Base-by-base conservation (phyloP, 495 filamentous ascomycete species). In the Aspergillus egyptiacus region DNA sequence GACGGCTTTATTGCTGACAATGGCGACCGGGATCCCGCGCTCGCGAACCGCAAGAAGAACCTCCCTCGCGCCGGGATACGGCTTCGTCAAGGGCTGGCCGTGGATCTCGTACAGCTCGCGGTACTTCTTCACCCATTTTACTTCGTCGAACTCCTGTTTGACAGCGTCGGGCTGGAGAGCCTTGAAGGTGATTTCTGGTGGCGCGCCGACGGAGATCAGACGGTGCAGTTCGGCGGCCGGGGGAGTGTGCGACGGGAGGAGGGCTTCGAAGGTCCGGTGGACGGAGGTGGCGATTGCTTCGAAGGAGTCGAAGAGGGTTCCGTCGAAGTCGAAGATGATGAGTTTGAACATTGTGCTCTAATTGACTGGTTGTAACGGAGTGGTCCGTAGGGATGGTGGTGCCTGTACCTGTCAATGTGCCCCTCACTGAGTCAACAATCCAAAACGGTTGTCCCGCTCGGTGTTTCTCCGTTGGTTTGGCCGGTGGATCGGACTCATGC, bases 251-350 rank as follows among this genome's bases (percentile, higher is more conserved):
- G 33, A 30, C 8, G 61, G 54, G 6, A 58, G 53, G 27, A 64
- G 54, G 28, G 51, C 33, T 0, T 58, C 43, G 52, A 62, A 64
- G 34, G 61, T 62, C 14, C 45, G 25, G 25, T 48, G 46, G 33
- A 62, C 56, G 3, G 50, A 53, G 23, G 50, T 30, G 6, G 52
- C 34, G 27, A 62, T 59, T 2, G 59, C 54, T 10, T 52, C 51
- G 40, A 58, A 48, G 9, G 61, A 59, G 44, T 64, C 59, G 39
- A 60, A 61, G 43, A 64, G 54, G 1, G 61, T 62, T 41, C 61
- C 61, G 40, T 64, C 58, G 37, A 64, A 64, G 45, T 62, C 61
- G 31, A 64, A 54, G 48, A 64, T 60, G 14, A 48, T 41, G 25
- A 64, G 58, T 10, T 31, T 31, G 9, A n/a, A n/a, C n/a, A n/a